phyloP scores from a whole-genome alignment of 768 basidiomycete genomes.

The Leucocoprinus sp. region DNA sequence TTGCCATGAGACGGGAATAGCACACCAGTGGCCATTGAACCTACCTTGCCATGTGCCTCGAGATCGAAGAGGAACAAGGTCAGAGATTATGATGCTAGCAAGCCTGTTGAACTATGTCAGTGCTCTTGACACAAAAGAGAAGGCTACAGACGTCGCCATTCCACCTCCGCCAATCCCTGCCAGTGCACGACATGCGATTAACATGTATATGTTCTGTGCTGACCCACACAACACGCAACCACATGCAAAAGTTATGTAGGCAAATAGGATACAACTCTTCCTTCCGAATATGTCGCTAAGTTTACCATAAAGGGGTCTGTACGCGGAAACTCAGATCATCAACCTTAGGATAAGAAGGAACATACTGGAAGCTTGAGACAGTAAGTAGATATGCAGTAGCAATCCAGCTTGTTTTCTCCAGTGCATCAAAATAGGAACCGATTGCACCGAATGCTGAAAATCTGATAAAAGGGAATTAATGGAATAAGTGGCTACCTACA shows the following conservation, averaged over 20 bases:
- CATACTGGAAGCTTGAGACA: conserved; percentile 51
- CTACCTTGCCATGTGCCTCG: conserved; percentile 65
- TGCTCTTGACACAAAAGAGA: not conserved
- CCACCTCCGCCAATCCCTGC: conserved; percentile 57
- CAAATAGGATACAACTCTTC: conserved; percentile 47
- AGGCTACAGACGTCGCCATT: conserved; percentile 42
- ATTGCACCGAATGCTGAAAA: conserved; percentile 40
- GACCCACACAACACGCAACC: conserved; percentile 48
- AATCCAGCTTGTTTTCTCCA: conserved; percentile 62
- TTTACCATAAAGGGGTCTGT: conserved; percentile 56
- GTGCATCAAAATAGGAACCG: conserved; percentile 49
- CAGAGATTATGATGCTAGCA: conserved; percentile 58
- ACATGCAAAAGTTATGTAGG: conserved; percentile 44
- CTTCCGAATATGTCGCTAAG: conserved; percentile 59
- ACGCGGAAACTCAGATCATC: not conserved
- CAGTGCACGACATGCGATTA: conserved; percentile 45
- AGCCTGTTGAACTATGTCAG: conserved; percentile 27
- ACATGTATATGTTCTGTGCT: conserved; percentile 43
- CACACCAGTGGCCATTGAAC: not conserved
- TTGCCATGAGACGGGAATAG: not conserved
- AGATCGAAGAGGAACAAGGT: conserved; percentile 51
- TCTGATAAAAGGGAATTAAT: not conserved
- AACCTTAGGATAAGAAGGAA: conserved; percentile 2
- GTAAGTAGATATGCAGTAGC: conserved; percentile 57
- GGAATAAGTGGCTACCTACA: conserved; percentile 6